Conservation (phyloP, 148 eudicot species). For the Linanthus parryae region DNA sequence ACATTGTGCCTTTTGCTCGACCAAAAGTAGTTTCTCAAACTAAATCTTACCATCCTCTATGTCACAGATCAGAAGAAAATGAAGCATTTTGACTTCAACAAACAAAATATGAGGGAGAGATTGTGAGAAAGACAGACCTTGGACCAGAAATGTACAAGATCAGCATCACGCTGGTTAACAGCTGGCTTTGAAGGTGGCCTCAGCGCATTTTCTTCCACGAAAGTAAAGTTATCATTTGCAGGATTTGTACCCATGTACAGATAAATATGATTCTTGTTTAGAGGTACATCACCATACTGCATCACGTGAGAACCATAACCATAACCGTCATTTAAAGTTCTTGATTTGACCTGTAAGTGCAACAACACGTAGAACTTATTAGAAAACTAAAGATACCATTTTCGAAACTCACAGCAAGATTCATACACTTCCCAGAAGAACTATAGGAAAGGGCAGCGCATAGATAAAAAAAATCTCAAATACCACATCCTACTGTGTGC, state of each 20-base stretch:
- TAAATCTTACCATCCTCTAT: no score
- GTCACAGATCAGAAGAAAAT: no score
- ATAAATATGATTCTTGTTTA: constrained; percentile 51
- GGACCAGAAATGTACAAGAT: constrained; percentile 92
- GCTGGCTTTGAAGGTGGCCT: constrained; percentile 42
- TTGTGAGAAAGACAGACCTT: constrained; percentile 68
- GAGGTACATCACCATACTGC: constrained; percentile 77
- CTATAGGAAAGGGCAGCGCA: no score
- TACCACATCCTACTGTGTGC: no score
- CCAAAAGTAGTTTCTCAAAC: no score
- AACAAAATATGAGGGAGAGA: no score
- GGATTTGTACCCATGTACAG: constrained; percentile 86
- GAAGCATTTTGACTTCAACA: no score
- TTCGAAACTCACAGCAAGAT: neutral
- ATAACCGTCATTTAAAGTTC: constrained; percentile 59
- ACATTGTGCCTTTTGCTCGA: no score
- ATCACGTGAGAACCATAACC: constrained; percentile 89
- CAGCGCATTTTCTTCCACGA: constrained; percentile 46
- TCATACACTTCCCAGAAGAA: no score
- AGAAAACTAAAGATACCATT: neutral
- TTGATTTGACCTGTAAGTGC: constrained; percentile 61
- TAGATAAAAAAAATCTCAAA: no score
- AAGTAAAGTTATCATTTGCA: constrained; percentile 76
- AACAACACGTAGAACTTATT: neutral
- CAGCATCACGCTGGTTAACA: constrained; percentile 97